A percentile compares a stretch with the other conserved stretches of the same genome.
These are phyloP conservation scores for Chaetomiaceae sp. DNA, from an alignment of 2,329 filamentous ascomycete species.

Conservation along the genomic window DNA sequence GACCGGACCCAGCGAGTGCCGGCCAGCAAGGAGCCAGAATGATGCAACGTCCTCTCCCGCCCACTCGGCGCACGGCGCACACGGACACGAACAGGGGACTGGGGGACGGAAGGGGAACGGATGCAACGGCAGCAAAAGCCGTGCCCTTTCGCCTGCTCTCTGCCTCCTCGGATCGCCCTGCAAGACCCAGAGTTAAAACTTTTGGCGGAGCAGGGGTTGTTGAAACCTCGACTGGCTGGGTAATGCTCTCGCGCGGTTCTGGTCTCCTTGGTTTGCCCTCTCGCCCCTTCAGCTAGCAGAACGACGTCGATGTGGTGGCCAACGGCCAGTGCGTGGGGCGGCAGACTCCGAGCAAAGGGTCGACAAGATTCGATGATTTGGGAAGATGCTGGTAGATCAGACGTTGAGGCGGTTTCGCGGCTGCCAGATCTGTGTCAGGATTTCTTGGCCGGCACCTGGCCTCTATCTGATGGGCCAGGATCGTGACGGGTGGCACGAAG, in stretches of 20 bases:
- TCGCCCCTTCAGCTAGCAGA: neutral
- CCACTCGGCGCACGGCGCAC: conserved; percentile 7
- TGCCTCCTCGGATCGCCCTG: conserved; percentile 1
- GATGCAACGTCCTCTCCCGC: conserved; percentile 16
- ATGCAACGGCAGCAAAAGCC: conserved; percentile 14
- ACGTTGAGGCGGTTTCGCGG: conserved; percentile 46
- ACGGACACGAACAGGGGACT: conserved; percentile 14
- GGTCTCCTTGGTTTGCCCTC: neutral
- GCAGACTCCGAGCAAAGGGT: neutral
- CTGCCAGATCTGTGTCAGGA: conserved; percentile 37
- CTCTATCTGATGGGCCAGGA: conserved; percentile 30
- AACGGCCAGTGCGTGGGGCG: conserved; percentile 9
- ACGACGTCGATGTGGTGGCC: neutral
- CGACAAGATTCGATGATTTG: conserved; percentile 9
- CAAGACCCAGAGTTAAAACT: neutral
- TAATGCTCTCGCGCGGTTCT: neutral
- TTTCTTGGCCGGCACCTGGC: conserved; percentile 23
- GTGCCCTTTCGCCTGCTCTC: conserved; percentile 1
- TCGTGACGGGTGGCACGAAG: conserved; percentile 27
- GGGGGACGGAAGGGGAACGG: conserved; percentile 5
- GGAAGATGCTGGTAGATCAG: conserved; percentile 36
- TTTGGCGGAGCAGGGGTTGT: neutral
- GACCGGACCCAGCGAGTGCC: conserved; percentile 11
- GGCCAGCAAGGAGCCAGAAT: conserved; percentile 3
- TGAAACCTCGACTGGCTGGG: conserved; percentile 11